A percentile compares a stretch with the other conserved stretches of the same genome.
Conservation (phyloP, 805 yeast genomes). For the Wickerhamiella hasegawae region DNA sequence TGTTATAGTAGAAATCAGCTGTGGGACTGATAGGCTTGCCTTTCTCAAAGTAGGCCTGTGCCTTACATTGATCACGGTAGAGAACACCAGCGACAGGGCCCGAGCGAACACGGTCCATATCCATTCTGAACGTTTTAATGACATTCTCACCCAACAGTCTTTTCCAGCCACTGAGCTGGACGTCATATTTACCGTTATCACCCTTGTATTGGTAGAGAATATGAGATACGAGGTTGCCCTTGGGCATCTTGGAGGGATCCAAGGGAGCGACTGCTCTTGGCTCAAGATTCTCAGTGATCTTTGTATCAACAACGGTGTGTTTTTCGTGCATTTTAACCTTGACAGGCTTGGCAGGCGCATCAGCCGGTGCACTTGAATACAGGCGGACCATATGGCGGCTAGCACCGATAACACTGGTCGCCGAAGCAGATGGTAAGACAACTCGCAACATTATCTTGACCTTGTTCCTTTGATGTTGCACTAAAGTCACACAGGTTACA, state of each 20-base stretch:
- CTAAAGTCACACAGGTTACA: too few relatives aligned
- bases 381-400: too few relatives aligned
- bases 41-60: slow-evolving; percentile 38
- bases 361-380: too few relatives aligned
- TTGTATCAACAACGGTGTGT: slow-evolving; percentile 15
- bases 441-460: too few relatives aligned
- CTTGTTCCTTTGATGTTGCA: too few relatives aligned
- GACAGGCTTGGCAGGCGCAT: too few relatives aligned
- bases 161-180: slow-evolving; percentile 19
- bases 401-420: too few relatives aligned
- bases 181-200: slow-evolving; percentile 14
- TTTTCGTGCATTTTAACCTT: slow-evolving; percentile 7
- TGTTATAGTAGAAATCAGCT: slow-evolving; percentile 75
- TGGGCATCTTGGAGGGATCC: slow-evolving; percentile 6
- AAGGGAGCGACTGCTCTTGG: slow-evolving; percentile 15
- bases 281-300: slow-evolving; percentile 9
- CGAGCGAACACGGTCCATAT: slow-evolving; percentile 83
- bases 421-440: too few relatives aligned
- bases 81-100: slow-evolving; percentile 88
- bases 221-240: slow-evolving; percentile 17
- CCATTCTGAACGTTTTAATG: slow-evolving; percentile 40
- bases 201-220: slow-evolving; percentile 18
- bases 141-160: slow-evolving; percentile 19
- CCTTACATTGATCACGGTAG: slow-evolving; percentile 75
- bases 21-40: slow-evolving; percentile 35